phyloP scores from a whole-genome alignment of 176 grass and related monocot genomes.

The Carex cristatella region DNA sequence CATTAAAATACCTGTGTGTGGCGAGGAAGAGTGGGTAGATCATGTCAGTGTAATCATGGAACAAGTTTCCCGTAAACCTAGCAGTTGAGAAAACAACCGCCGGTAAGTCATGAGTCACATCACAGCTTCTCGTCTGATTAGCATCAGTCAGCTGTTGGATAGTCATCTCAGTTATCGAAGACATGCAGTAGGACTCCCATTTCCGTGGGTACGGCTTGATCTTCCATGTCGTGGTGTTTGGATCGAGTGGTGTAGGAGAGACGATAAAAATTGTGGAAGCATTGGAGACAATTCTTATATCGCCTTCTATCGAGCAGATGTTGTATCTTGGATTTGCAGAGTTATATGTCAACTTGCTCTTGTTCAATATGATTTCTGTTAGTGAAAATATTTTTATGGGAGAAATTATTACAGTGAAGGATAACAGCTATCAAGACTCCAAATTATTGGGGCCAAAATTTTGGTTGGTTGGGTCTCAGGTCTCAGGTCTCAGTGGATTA shows the following conservation, averaged over 20 bases:
- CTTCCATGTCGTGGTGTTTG: constrained; percentile 48
- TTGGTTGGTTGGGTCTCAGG: not conserved
- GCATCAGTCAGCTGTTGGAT: constrained; percentile 46
- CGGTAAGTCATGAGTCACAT: constrained; percentile 52
- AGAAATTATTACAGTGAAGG: not conserved
- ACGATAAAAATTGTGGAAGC: constrained; percentile 54
- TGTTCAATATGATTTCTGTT: constrained; percentile 8
- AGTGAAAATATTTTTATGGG: not conserved
- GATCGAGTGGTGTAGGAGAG: constrained; percentile 30
- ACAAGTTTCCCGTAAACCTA: constrained; percentile 78
- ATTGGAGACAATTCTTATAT: constrained; percentile 55
- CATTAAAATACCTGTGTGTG: constrained; percentile 21
- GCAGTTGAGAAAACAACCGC: constrained; percentile 64
- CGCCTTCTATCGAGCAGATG: constrained; percentile 64
- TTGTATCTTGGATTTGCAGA: constrained; percentile 69
- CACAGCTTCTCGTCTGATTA: constrained; percentile 54
- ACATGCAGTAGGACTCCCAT: not conserved
- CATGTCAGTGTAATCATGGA: constrained; percentile 84
- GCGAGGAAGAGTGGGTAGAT: constrained; percentile 86
- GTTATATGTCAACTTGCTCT: constrained; percentile 49
- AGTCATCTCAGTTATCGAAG: constrained; percentile 30
- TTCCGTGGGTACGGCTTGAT: constrained; percentile 85
- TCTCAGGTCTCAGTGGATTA: not conserved
- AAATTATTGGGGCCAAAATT: too few species aligned
- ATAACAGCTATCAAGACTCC: not conserved